Conservation (phyloP, 2,329 filamentous ascomycete species). For the Thielaviopsis populi region DNA sequence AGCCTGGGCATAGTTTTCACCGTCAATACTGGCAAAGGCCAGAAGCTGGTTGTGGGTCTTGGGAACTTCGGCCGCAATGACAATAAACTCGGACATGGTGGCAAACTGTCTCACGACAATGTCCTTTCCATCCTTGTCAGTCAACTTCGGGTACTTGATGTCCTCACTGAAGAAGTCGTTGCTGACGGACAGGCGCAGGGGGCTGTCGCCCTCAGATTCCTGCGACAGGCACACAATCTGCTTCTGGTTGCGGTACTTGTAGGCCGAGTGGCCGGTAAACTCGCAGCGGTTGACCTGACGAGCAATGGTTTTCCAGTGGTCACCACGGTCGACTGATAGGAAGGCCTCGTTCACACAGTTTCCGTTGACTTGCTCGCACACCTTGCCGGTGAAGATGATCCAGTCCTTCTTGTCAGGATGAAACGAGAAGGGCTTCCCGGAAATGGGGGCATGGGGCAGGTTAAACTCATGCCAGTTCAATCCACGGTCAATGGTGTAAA, state of each 20-base stretch:
- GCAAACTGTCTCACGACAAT: slow-evolving; percentile 61
- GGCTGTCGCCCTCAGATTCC: slow-evolving; percentile 40
- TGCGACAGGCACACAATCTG: slow-evolving; percentile 44
- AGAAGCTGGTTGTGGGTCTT: slow-evolving; percentile 47
- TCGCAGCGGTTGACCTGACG: slow-evolving; percentile 69
- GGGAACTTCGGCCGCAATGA: slow-evolving; percentile 49
- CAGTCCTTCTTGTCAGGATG: slow-evolving; percentile 76
- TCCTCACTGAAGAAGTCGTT: slow-evolving; percentile 60
- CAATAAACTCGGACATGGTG: slow-evolving; percentile 92
- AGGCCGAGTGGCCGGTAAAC: slow-evolving; percentile 57
- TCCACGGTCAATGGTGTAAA: slow-evolving; percentile 70
- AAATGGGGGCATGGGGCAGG: slow-evolving; percentile 41
- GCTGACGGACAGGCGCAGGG: slow-evolving; percentile 58
- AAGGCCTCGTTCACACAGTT: slow-evolving; percentile 62
- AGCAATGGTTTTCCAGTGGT: slow-evolving; percentile 60
- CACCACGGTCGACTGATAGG: slow-evolving; percentile 63
- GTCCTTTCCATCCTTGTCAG: slow-evolving; percentile 46
- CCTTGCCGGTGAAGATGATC: slow-evolving; percentile 76
- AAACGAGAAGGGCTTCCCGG: slow-evolving; percentile 47
- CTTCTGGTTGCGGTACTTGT: slow-evolving; percentile 35
- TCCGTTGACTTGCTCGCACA: slow-evolving; percentile 42
- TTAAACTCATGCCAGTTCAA: slow-evolving; percentile 59
- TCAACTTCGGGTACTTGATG: slow-evolving; percentile 27
- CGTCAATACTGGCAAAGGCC: slow-evolving; percentile 74
- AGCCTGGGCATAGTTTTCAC: slow-evolving; percentile 63